Conservation (phyloP, 768 basidiomycete species). For the Pleurotus sapidus region DNA sequence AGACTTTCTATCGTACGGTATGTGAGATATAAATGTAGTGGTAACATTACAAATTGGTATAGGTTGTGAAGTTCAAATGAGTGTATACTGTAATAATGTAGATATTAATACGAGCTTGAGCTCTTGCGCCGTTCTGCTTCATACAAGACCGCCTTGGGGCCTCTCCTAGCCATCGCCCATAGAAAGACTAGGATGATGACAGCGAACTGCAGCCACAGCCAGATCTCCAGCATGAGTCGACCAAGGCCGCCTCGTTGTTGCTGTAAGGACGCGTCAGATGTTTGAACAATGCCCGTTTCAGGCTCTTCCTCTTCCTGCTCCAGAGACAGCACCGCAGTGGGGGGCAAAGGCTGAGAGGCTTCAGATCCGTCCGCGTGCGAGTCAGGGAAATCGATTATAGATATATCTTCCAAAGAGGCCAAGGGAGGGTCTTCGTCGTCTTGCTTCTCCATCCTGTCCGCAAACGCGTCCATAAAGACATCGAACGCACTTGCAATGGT, state of each 20-base stretch:
- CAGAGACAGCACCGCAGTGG: not conserved
- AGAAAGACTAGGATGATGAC: constrained; percentile 76
- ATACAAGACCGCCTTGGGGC: constrained; percentile 66
- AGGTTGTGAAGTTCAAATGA: no score
- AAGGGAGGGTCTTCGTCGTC: not conserved
- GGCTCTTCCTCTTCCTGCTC: constrained; percentile 2
- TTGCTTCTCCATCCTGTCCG: constrained; percentile 4
- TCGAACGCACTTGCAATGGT: constrained; percentile 40
- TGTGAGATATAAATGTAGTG: no score
- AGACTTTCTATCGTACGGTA: no score
- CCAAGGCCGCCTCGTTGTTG: constrained; percentile 18
- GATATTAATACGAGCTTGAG: constrained; percentile 9
- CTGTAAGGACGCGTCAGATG: constrained; percentile 17
- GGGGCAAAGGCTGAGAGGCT: not conserved
- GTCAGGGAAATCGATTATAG: not conserved
- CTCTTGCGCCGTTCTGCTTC: constrained; percentile 33
- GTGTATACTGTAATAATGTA: no score
- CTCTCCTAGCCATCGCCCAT: constrained; percentile 76
- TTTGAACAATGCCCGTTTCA: constrained; percentile 5
- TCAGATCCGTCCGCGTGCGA: not conserved
- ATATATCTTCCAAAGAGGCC: not conserved
- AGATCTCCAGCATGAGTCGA: constrained; percentile 62
- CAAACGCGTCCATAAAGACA: constrained; percentile 39
- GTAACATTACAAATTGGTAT: no score
- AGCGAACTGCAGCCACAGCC: constrained; percentile 83